These are phyloP conservation scores for Fusarium tupiense DNA, from an alignment of 2,329 filamentous ascomycete species.

Conservation along the genomic window DNA sequence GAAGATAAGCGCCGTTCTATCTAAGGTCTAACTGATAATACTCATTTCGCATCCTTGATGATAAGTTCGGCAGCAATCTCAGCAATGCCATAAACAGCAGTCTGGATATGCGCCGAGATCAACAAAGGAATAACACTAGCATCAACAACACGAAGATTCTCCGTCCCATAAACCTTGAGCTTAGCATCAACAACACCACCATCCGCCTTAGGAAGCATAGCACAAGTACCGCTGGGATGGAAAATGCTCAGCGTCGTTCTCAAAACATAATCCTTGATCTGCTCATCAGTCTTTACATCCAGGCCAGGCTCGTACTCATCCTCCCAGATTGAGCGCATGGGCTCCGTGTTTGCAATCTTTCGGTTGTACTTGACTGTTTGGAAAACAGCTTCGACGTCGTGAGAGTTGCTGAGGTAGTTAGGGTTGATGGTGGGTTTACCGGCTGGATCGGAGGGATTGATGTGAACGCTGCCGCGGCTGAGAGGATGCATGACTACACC, in stretches of 20 bases:
- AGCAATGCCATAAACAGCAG: slow-evolving; percentile 62
- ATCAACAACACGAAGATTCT: slow-evolving; percentile 59
- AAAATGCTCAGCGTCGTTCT: slow-evolving; percentile 36
- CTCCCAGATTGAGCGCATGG: slow-evolving; percentile 45
- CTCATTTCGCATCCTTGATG: slow-evolving; percentile 20
- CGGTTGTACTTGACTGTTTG: slow-evolving; percentile 47
- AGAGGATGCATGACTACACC: slow-evolving; percentile 70
- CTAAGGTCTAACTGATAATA: accelerated
- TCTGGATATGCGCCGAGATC: slow-evolving; percentile 59
- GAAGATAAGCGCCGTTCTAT: neutral
- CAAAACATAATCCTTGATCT: slow-evolving; percentile 27
- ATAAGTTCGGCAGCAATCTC: slow-evolving; percentile 55
- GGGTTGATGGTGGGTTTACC: slow-evolving; percentile 39
- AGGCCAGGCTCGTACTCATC: slow-evolving; percentile 48
- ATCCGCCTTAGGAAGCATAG: slow-evolving; percentile 57
- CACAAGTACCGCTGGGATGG: slow-evolving; percentile 56
- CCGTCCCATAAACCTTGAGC: slow-evolving; percentile 59
- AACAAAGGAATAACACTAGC: slow-evolving; percentile 61
- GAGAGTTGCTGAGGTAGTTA: slow-evolving; percentile 41
- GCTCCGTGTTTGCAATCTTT: slow-evolving; percentile 45
- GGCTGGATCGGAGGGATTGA: slow-evolving; percentile 23
- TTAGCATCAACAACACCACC: slow-evolving; percentile 57
- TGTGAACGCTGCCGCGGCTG: slow-evolving; percentile 45
- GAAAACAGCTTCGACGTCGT: slow-evolving; percentile 47
- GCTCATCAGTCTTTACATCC: slow-evolving; percentile 30